Base-by-base conservation (phyloP, 164 flowering plant genomes). In the Amborella trichopoda region DNA sequence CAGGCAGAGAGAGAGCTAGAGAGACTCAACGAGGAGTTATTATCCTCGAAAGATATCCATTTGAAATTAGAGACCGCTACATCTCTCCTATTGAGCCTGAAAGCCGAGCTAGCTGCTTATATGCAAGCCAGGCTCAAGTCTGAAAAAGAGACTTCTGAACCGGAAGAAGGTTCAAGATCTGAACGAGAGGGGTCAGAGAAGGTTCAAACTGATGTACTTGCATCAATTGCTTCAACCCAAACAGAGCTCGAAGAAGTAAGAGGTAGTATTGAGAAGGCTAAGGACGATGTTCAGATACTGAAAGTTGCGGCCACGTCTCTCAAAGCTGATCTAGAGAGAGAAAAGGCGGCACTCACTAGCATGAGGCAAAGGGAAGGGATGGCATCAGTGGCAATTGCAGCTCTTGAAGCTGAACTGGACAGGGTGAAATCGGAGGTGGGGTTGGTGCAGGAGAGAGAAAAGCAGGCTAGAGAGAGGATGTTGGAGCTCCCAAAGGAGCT, bases 201-300 rank as follows among this genome's bases (percentile, higher is more conserved):
- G 49, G 67, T 68, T 6, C 83, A 73, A 34, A 59, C 40, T 6
- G 76, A 61, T 26, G 58, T 78, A 52, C 76, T 75, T 49, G 70
- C 68, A 34, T 68, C 79, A 5, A 56, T 81, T 55, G 63, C 73
- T 53, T 72, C 75, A 28, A 79, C 84, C 4, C 73, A 69, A 50
- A 70, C 70, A 53, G 94, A 91, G 58, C 79, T 91, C 27, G 90
- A 84, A 55, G 93, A 87, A 57, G 83, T 81, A 55, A 83, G 64
- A 63, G 58, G 63, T 39, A 78, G 73, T 40, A 68, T 87, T 18
- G 88, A 77, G 52, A 83, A 83, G 57, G 77, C 96, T 39, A 76
- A 61, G 24, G 62, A 64, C 2, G 90, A 83, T 59, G 89, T 82
- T 9, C 63, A 67, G 26, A 66, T 53, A 53, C 69, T 87, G 61